Percentiles rank a stretch among this genome's conserved stretches.
Evolutionary conservation across 176 grass and related monocot species (phyloP).

Genomic region (Eleusine coracana): DNA sequence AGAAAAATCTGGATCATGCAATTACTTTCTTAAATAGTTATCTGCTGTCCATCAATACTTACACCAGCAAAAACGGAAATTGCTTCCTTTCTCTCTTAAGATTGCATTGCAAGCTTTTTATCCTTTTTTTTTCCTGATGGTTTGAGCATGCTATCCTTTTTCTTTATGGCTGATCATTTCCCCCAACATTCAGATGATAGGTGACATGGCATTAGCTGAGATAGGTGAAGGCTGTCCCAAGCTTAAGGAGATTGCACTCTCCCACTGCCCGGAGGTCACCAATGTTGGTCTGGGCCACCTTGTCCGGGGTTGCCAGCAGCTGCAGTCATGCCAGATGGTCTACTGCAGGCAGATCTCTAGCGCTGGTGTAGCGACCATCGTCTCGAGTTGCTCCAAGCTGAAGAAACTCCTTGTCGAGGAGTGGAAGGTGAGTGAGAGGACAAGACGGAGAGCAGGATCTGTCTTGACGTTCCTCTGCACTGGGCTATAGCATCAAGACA

Average conservation of each 20-base stretch:
- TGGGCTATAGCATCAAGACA: constrained; percentile 31
- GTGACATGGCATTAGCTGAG: constrained; percentile 76
- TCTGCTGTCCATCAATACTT: background rate
- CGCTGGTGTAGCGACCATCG: constrained; percentile 67
- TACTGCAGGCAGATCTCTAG: constrained; percentile 67
- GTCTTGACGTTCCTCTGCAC: constrained; percentile 67
- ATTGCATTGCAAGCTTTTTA: background rate
- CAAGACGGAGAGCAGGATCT: constrained; percentile 57
- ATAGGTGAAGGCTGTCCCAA: constrained; percentile 63
- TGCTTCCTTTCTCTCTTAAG: background rate
- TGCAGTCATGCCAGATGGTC: constrained; percentile 73
- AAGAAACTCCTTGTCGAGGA: constrained; percentile 85
- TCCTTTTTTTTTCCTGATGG: background rate
- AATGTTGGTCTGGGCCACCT: constrained; percentile 77
- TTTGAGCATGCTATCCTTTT: background rate
- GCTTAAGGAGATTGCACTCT: constrained; percentile 70
- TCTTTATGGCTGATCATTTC: constrained; percentile 10
- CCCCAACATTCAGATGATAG: constrained; percentile 51
- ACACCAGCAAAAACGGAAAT: background rate
- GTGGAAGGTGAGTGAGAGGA: constrained; percentile 79
- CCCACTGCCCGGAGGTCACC: constrained; percentile 68
- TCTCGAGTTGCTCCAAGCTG: constrained; percentile 70
- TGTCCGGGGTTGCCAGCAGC: constrained; percentile 54
- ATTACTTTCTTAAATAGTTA: background rate
- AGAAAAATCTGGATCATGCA: background rate